Percentiles rank a stretch among this genome's conserved stretches.
Evolutionary conservation across 768 basidiomycete species (phyloP).

Genomic region (Omphalotus guepiniiformis): DNA sequence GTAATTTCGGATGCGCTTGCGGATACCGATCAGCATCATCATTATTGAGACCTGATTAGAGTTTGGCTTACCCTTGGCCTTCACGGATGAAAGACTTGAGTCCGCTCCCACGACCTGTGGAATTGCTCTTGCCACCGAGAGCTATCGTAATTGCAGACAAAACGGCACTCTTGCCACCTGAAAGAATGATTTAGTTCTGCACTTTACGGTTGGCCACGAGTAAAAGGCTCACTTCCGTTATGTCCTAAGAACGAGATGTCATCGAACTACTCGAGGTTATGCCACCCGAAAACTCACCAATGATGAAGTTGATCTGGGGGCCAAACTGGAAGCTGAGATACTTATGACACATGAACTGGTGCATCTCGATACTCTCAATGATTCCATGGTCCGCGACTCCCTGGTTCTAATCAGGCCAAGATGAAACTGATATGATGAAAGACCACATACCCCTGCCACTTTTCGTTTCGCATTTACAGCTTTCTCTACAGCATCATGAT

Average conservation of each 20-base stretch:
- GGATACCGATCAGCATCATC: not conserved
- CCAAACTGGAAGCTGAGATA: conserved; percentile 82
- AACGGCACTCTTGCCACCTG: conserved; percentile 94
- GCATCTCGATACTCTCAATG: conserved; percentile 80
- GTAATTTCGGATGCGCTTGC: conserved; percentile 68
- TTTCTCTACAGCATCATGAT: conserved; percentile 51
- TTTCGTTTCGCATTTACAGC: conserved; percentile 46
- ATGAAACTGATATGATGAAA: not conserved
- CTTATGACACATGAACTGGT: conserved; percentile 96
- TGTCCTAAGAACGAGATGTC: conserved; percentile 49
- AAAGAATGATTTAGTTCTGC: too few species aligned
- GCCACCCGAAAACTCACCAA: conserved; percentile 53
- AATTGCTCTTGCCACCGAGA: conserved; percentile 88
- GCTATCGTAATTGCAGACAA: conserved; percentile 91
- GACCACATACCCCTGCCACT: conserved; percentile 40
- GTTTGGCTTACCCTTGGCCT: conserved; percentile 63
- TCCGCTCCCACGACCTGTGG: conserved; percentile 85
- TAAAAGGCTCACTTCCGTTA: conserved; percentile 85
- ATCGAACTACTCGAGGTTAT: not conserved
- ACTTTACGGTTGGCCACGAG: too few species aligned
- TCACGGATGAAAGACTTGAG: conserved; percentile 84
- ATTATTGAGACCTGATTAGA: conserved; percentile 6
- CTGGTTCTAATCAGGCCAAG: conserved; percentile 37
- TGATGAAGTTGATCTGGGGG: conserved; percentile 95
- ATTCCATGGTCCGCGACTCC: conserved; percentile 82